Conservation (phyloP, 805 yeast genomes). For the Candida hungchunana region DNA sequence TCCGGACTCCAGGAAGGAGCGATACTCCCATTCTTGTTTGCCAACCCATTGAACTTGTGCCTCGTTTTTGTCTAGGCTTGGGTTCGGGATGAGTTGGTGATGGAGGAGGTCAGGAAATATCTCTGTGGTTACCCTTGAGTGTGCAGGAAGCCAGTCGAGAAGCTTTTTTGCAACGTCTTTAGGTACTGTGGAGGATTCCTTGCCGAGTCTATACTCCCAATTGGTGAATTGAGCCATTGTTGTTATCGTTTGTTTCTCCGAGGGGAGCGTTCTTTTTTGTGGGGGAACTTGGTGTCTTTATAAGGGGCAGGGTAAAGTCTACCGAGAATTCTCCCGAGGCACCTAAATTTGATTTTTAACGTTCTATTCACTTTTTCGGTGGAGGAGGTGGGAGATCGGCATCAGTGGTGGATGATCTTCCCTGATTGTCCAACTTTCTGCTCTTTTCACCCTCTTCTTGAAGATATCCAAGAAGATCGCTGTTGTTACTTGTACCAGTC, state of each 20-base stretch:
- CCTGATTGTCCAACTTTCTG: slow-evolving; percentile 34
- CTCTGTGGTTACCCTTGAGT: slow-evolving; percentile 23
- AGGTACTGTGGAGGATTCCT: slow-evolving; percentile 1
- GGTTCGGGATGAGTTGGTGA: slow-evolving; percentile 39
- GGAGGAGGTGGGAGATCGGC: slow-evolving; percentile 35
- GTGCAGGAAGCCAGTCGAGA: slow-evolving; percentile 2
- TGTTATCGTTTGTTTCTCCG: too few relatives aligned
- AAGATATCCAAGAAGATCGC: slow-evolving; percentile 36
- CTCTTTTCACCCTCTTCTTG: slow-evolving; percentile 39
- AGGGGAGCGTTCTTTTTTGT: too few relatives aligned
- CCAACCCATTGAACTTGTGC: slow-evolving; percentile 46
- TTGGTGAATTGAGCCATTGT: slow-evolving; percentile 7
- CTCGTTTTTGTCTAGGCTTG: slow-evolving; percentile 42
- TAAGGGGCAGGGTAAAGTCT: too few relatives aligned
- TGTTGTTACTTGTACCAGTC: slow-evolving; percentile 14
- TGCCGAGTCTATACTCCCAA: slow-evolving; percentile 13
- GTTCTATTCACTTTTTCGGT: too few relatives aligned
- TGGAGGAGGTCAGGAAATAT: slow-evolving; percentile 40
- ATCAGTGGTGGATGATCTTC: slow-evolving; percentile 15
- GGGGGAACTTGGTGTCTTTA: not conserved
- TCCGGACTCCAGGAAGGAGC: slow-evolving; percentile 30
- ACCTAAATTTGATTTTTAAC: too few relatives aligned
- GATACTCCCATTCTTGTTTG: slow-evolving; percentile 46
- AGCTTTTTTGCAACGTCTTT: not conserved
- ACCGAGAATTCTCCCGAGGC: too few relatives aligned